Percentiles rank a stretch among this genome's conserved stretches.
Conservation (phyloP, 768 basidiomycete species). For the Auricularia cornea region DNA sequence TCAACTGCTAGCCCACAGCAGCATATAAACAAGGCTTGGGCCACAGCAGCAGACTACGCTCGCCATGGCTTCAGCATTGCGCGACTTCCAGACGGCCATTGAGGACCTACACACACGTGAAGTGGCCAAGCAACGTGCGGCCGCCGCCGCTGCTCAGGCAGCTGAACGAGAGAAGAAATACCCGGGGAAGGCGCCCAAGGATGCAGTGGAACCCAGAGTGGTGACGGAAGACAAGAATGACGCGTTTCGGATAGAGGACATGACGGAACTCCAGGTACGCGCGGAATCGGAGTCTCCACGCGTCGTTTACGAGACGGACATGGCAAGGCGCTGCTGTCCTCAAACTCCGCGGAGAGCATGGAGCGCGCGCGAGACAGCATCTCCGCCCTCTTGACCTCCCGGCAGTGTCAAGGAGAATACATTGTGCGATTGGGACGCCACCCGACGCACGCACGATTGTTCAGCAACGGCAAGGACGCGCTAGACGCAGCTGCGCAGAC, state of each 20-base stretch:
- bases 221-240: background rate
- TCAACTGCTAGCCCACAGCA: background rate
- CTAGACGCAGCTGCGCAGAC: constrained; percentile 34
- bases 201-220: constrained; percentile 15
- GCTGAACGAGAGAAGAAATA: constrained; percentile 17
- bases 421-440: constrained; percentile 63
- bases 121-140: constrained; percentile 50
- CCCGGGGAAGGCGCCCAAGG: constrained; percentile 31
- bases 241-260: constrained; percentile 31
- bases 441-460: constrained; percentile 50
- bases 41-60: background rate
- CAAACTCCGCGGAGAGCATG: constrained; percentile 32
- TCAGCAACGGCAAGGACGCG: constrained; percentile 37
- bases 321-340: constrained; percentile 29
- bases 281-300: constrained; percentile 6
- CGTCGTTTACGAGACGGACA: background rate
- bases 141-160: constrained; percentile 18
- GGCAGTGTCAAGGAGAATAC: constrained; percentile 54
- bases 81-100: constrained; percentile 57
- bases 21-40: background rate
- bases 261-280: constrained; percentile 46
- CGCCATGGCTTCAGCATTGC: constrained; percentile 12
- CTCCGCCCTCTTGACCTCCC: constrained; percentile 55
- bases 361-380: constrained; percentile 56
- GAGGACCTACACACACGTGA: constrained; percentile 67